phyloP scores from a whole-genome alignment of 2,329 filamentous ascomycete genomes.

The Coniochaeta pulveracea region DNA sequence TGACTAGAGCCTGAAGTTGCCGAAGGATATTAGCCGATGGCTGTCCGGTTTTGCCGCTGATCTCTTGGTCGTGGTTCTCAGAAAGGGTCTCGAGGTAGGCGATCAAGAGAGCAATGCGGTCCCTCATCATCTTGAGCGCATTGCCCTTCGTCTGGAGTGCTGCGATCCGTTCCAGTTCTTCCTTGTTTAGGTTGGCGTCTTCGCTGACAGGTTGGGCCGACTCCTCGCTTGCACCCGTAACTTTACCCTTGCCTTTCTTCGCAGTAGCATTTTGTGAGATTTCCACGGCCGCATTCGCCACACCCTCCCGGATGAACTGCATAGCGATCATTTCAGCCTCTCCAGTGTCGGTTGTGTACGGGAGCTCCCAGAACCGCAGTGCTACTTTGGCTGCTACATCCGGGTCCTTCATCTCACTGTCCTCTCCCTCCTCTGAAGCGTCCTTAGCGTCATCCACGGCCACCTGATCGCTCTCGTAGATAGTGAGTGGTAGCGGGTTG shows the following conservation, averaged over 20 bases:
- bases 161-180: conserved; percentile 51
- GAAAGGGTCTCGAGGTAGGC: conserved; percentile 69
- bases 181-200: conserved; percentile 36
- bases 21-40: conserved; percentile 68
- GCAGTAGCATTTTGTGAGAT: conserved; percentile 22
- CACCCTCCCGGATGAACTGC: conserved; percentile 79
- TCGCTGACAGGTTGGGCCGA: conserved; percentile 14
- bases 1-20: conserved; percentile 76
- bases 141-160: conserved; percentile 79
- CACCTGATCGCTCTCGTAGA: conserved; percentile 80
- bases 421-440: conserved; percentile 26
- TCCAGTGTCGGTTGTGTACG: conserved; percentile 82
- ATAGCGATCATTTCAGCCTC: conserved; percentile 98
- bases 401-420: conserved; percentile 62
- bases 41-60: conserved; percentile 22
- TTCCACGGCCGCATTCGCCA: conserved; percentile 64
- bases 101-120: conserved; percentile 59
- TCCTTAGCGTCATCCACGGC: conserved; percentile 20
- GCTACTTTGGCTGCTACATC: conserved; percentile 34
- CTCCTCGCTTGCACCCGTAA: conserved; percentile 16
- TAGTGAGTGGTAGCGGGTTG: conserved; percentile 76
- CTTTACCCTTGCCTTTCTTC: conserved; percentile 41
- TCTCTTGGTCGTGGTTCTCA: conserved; percentile 19
- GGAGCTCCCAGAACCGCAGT: conserved; percentile 70
- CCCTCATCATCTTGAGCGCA: conserved; percentile 85